phyloP scores from a whole-genome alignment of 2,329 filamentous ascomycete genomes.

The Verticillium dahliae region DNA sequence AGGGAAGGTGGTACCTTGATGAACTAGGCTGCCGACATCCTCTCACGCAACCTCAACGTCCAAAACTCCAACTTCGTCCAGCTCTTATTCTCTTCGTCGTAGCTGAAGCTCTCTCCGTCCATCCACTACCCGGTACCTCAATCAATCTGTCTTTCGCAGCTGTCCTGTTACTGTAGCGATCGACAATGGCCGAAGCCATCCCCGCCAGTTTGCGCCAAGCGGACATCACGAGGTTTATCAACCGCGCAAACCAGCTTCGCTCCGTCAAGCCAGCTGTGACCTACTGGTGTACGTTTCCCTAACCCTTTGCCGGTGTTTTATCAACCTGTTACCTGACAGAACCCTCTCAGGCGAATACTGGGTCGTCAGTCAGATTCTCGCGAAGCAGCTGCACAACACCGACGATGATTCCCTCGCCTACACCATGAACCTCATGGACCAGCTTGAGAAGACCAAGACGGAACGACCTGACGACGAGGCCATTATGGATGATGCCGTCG shows the following conservation, averaged over 20 bases:
- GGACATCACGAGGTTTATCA: conserved; percentile 78
- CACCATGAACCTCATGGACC: conserved; percentile 82
- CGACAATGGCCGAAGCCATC: conserved; percentile 63
- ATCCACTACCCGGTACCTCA: neutral
- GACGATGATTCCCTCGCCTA: conserved; percentile 75
- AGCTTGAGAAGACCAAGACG: conserved; percentile 74
- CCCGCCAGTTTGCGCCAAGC: conserved; percentile 70
- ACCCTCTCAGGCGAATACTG: conserved; percentile 68
- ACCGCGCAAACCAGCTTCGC: conserved; percentile 78
- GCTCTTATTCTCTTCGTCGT: too few relatives aligned
- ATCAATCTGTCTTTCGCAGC: neutral
- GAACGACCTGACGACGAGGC: conserved; percentile 74
- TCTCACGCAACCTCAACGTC: too few relatives aligned
- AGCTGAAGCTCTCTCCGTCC: neutral
- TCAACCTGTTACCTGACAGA: neutral
- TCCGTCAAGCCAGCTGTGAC: conserved; percentile 78
- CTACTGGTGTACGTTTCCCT: conserved; percentile 76
- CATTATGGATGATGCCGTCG: conserved; percentile 76
- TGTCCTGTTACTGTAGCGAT: neutral
- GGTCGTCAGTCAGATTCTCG: conserved; percentile 86
- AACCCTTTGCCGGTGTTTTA: neutral
- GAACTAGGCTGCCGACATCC: too few relatives aligned
- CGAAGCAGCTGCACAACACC: conserved; percentile 68
- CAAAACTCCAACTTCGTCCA: too few relatives aligned
- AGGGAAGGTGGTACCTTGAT: too few relatives aligned